Percentiles rank a stretch among this genome's conserved stretches.
Conservation (phyloP, 495 filamentous ascomycete species). For the Penicillium subrubescens region DNA sequence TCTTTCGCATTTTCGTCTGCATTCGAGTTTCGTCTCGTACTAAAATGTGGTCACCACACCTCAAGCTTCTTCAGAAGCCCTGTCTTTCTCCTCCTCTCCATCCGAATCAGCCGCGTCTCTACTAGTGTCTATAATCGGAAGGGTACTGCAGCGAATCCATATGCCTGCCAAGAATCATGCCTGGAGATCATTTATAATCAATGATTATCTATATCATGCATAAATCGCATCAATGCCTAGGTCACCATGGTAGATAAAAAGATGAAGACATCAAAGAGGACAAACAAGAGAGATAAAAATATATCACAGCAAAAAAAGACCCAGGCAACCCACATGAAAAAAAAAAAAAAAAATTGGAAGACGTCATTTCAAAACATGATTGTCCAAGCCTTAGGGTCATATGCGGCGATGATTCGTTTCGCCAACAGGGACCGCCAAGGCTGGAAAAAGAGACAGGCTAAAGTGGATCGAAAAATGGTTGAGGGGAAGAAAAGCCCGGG, state of each 20-base stretch:
- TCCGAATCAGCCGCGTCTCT: too few species aligned
- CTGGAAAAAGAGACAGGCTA: not conserved
- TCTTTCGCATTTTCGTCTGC: not conserved
- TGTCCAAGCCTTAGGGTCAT: not conserved
- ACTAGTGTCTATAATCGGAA: not conserved
- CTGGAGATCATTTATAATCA: not conserved
- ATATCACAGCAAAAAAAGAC: constrained; percentile 2
- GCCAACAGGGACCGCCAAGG: not conserved
- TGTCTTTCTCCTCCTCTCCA: not conserved
- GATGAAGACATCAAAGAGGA: not conserved
- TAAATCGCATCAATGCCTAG: not conserved
- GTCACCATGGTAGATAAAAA: not conserved
- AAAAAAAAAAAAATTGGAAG: not conserved
- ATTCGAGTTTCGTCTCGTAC: not conserved
- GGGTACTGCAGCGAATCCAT: not conserved
- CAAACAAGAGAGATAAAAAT: not conserved
- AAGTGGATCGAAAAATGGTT: not conserved
- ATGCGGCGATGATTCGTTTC: not conserved
- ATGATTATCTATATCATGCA: constrained; percentile 12
- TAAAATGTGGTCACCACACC: too few species aligned
- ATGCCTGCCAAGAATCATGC: not conserved
- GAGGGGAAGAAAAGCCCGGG: not conserved
- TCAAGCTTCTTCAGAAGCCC: not conserved
- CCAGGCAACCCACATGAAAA: not conserved
- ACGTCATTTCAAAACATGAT: not conserved